These are phyloP conservation scores for Areca catechu DNA, from an alignment of 176 grass and related monocot genomes.

Conservation along the genomic window DNA sequence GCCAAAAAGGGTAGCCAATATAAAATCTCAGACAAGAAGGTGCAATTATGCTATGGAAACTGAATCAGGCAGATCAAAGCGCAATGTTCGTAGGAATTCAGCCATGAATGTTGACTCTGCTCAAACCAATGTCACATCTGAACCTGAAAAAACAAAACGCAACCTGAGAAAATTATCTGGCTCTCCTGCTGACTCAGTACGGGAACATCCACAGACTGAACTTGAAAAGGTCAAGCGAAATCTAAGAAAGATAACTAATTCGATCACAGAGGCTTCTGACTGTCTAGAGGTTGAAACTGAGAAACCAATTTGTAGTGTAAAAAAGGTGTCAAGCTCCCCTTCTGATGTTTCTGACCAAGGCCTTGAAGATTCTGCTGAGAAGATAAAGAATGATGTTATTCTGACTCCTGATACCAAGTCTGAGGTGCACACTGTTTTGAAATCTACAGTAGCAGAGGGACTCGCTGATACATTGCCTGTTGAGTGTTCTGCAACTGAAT, in stretches of 20 bases:
- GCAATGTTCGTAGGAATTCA: conserved; percentile 37
- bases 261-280: conserved; percentile 44
- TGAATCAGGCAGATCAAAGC: conserved; percentile 80
- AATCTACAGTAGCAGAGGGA: conserved; percentile 20
- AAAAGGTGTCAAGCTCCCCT: conserved; percentile 16
- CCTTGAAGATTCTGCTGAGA: conserved; percentile 28
- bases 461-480: neutral
- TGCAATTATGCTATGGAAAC: conserved; percentile 68
- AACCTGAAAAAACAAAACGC: conserved; percentile 46
- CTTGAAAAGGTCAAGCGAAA: conserved; percentile 91
- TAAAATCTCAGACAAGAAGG: conserved; percentile 9
- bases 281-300: conserved; percentile 30
- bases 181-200: conserved; percentile 38
- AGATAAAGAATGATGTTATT: conserved; percentile 28
- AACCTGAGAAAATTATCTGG: conserved; percentile 37
- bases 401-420: conserved; percentile 36
- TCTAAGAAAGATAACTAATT: conserved; percentile 74
- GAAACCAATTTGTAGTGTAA: conserved; percentile 18
- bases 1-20: conserved; percentile 2
- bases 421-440: conserved; percentile 28
- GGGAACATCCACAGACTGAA: conserved; percentile 65
- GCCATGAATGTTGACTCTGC: conserved; percentile 20
- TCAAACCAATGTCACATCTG: conserved; percentile 30
- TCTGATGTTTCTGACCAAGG: conserved; percentile 25
- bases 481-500: conserved; percentile 23